Conservation (phyloP, 441 rosid genomes). For the Mallotus japonicus region DNA sequence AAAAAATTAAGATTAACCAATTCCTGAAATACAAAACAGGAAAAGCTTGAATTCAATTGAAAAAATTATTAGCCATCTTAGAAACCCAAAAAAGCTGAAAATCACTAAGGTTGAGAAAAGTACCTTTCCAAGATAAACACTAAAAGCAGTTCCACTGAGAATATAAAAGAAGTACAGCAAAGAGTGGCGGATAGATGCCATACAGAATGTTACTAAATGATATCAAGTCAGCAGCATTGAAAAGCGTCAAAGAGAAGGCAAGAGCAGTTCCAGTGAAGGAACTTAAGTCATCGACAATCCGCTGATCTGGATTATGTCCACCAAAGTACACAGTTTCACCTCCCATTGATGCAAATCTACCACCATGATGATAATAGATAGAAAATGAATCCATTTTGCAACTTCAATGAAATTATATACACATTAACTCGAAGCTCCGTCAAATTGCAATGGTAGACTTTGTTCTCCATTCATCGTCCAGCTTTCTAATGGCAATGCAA, state of each 20-base stretch:
- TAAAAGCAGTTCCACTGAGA: conserved; percentile 83
- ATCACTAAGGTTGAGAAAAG: background rate
- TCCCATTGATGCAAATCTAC: too few species aligned
- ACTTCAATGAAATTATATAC: too few species aligned
- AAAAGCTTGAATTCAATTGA: conserved; percentile 15
- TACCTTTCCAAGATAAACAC: conserved; percentile 85
- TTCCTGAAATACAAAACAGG: conserved; percentile 45
- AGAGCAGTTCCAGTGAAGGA: conserved; percentile 86
- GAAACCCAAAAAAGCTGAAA: background rate
- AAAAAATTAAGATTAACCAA: conserved; percentile 83
- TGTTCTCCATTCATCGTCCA: too few species aligned
- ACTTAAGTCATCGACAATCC: conserved; percentile 85
- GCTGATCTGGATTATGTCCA: too few species aligned
- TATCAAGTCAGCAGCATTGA: conserved; percentile 81
- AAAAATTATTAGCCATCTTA: background rate
- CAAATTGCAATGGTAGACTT: too few species aligned
- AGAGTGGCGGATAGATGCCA: conserved; percentile 85
- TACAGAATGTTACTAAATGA: conserved; percentile 92
- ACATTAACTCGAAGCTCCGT: too few species aligned
- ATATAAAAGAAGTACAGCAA: conserved; percentile 72
- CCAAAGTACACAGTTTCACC: too few species aligned
- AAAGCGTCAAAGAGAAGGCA: conserved; percentile 75
- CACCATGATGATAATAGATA: too few species aligned
- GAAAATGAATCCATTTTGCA: too few species aligned
- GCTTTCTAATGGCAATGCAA: too few species aligned